Conservation (phyloP, 108 stramenopile genomes). For the Skeletonema costatum region DNA sequence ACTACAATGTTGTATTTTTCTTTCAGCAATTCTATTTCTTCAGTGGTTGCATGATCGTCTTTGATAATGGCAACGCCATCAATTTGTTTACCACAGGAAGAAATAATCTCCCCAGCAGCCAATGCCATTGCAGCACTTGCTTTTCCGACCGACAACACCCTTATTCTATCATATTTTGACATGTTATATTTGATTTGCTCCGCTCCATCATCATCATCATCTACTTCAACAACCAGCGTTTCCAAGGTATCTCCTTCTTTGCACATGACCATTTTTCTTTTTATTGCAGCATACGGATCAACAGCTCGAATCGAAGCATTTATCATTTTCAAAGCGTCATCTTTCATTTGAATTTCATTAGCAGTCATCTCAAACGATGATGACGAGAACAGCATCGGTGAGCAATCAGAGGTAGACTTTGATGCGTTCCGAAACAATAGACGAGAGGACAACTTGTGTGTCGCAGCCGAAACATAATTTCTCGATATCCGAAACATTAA, state of each 20-base stretch:
- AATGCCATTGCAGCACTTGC: constrained; percentile 85
- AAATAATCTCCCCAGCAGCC: constrained; percentile 54
- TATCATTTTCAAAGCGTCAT: constrained; percentile 64
- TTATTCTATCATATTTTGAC: constrained; percentile 64
- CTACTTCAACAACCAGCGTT: constrained; percentile 8
- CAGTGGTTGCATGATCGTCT: constrained; percentile 77
- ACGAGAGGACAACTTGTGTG: neutral
- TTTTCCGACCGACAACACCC: constrained; percentile 79
- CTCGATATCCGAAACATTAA: neutral
- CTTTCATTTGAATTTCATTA: constrained; percentile 65
- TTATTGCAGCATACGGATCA: constrained; percentile 64
- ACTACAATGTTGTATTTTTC: constrained; percentile 47
- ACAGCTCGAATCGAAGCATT: constrained; percentile 73
- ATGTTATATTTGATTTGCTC: constrained; percentile 34
- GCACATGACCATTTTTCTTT: constrained; percentile 21
- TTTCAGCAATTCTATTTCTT: constrained; percentile 56
- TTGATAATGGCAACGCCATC: constrained; percentile 82
- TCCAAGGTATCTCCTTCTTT: neutral
- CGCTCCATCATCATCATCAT: neutral
- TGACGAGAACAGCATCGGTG: neutral
- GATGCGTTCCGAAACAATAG: neutral
- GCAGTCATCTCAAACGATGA: constrained; percentile 25
- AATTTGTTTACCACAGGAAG: constrained; percentile 9
- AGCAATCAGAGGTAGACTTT: neutral
- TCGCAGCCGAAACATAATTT: neutral